Percentiles rank a stretch among this genome's conserved stretches.
Conservation (phyloP, 176 grass and related monocot species). For the Zizania latifolia region DNA sequence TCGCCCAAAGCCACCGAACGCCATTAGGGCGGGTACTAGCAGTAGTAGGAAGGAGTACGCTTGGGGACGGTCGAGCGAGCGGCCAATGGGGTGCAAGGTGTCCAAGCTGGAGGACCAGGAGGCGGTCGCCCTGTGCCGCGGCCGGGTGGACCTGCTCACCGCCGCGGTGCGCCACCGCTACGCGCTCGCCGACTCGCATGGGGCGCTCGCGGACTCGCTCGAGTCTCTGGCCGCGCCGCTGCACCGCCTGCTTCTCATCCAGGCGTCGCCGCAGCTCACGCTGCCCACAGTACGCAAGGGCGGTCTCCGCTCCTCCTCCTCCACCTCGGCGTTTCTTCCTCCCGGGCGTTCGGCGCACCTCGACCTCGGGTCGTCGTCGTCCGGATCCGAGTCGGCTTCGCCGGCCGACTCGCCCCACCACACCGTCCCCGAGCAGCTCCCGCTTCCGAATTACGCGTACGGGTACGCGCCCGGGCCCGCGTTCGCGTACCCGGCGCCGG, state of each 20-base stretch:
- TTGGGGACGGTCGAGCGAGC: not conserved
- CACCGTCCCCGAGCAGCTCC: not conserved
- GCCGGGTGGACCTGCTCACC: slow-evolving; percentile 60
- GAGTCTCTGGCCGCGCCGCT: slow-evolving; percentile 51
- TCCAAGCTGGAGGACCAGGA: slow-evolving; percentile 85
- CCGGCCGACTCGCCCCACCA: slow-evolving; percentile 14
- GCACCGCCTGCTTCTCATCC: slow-evolving; percentile 45
- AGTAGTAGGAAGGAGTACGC: not conserved
- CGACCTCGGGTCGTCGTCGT: slow-evolving; percentile 22
- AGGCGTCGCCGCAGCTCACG: not conserved
- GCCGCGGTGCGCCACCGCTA: slow-evolving; percentile 75
- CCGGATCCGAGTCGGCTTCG: slow-evolving; percentile 46
- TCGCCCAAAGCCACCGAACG: slow-evolving; percentile 44
- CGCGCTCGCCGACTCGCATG: slow-evolving; percentile 66
- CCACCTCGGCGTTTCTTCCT: not conserved
- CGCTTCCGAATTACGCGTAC: not conserved
- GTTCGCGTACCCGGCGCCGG: slow-evolving; percentile 21
- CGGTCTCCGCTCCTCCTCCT: not conserved
- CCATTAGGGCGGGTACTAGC: slow-evolving; percentile 9
- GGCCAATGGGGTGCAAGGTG: slow-evolving; percentile 68
- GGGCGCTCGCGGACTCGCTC: slow-evolving; percentile 51
- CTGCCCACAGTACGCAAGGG: slow-evolving; percentile 25
- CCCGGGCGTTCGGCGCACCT: not conserved
- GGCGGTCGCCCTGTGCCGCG: slow-evolving; percentile 66
- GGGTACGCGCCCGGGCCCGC: slow-evolving; percentile 18